Base-by-base conservation (phyloP, 495 filamentous ascomycete species). In the Penicillium bovifimosum region DNA sequence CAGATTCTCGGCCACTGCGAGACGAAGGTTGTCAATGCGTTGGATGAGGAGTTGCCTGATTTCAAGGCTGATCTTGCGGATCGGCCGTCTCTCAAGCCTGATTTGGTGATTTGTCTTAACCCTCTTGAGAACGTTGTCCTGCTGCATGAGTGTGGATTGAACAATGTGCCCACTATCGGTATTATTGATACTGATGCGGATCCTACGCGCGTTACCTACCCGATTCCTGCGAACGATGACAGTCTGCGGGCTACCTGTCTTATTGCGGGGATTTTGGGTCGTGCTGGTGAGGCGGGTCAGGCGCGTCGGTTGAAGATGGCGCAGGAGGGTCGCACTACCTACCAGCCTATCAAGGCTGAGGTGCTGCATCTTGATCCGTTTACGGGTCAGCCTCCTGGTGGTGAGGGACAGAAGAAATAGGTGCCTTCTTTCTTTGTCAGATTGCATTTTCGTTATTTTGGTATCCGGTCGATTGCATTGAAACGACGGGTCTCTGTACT, bases 211-310 rank as follows among this genome's bases (percentile, higher is more conserved):
- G 90, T 97, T 28, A 99, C 93, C 6, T 99, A 99, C 68, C 88
- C 89, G 3, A 96, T 99, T 57, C 93, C 93, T 5, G 87, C 90
- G 16, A 99, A 99, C 64, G 93, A 99, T 62, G 93, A 99, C 70
- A 95, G 90, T 81, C 60, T 96, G 58, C 84, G 91, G 16, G 82
- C 84, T 53, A 77, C 89, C 14, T 78, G 84, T 59, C 74, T 97
- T 51, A 90, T 99, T 63, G 87, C 87, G 9, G 88, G 88, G 36
- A 82, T 91, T 7, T 76, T 99, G 10, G 95, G 91, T 4, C 77
- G 86, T 4, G 93, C 95, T 5, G 93, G 90, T 9, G 71, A 95
- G 70, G 74, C 80, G 41, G 93, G 93, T 28, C 85, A 91, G 60
- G 53, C 71, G 52, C 72, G 77, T 51, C 80, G 93, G 49, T 61